phyloP scores from a whole-genome alignment of 2,329 filamentous ascomycete species.

The Beauveria medogensis region DNA sequence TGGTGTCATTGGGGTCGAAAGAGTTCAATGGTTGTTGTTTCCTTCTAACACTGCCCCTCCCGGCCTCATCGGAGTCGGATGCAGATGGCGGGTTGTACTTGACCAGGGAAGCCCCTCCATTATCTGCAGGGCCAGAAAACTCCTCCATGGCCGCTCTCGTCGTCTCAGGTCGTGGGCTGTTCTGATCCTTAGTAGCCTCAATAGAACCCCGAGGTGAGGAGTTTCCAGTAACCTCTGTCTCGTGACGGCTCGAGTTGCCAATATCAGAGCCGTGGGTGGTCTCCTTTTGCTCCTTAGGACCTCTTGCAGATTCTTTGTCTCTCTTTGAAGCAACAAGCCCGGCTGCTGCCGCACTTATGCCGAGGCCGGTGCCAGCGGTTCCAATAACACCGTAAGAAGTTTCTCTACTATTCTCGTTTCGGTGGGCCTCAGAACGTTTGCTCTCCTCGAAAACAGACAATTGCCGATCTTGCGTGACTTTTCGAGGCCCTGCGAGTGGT shows the following conservation, averaged over 20 bases:
- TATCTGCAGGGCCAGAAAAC: neutral
- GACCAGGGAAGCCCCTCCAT: constrained; percentile 14
- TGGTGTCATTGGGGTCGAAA: constrained; percentile 47
- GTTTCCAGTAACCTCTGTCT: neutral
- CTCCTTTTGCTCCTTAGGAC: neutral
- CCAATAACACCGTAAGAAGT: constrained; percentile 26
- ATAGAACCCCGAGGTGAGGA: neutral
- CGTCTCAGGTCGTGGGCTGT: neutral
- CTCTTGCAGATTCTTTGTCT: constrained; percentile 21
- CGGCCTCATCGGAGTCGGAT: constrained; percentile 35
- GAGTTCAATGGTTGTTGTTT: constrained; percentile 29
- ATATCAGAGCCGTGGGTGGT: neutral
- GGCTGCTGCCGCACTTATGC: constrained; percentile 41
- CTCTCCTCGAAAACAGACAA: neutral
- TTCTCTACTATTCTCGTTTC: neutral
- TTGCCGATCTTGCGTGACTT: neutral
- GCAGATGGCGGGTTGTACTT: constrained; percentile 28
- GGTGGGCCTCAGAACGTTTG: neutral
- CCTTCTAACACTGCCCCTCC: constrained; percentile 27
- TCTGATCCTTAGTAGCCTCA: neutral
- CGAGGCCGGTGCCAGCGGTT: constrained; percentile 39
- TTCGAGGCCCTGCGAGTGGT: constrained; percentile 18
- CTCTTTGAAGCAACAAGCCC: constrained; percentile 27
- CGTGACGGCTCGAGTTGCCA: neutral
- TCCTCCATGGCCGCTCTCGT: neutral